Base-by-base conservation (phyloP, 1,139 yeast species). In the Yamadazyma triangularis region DNA sequence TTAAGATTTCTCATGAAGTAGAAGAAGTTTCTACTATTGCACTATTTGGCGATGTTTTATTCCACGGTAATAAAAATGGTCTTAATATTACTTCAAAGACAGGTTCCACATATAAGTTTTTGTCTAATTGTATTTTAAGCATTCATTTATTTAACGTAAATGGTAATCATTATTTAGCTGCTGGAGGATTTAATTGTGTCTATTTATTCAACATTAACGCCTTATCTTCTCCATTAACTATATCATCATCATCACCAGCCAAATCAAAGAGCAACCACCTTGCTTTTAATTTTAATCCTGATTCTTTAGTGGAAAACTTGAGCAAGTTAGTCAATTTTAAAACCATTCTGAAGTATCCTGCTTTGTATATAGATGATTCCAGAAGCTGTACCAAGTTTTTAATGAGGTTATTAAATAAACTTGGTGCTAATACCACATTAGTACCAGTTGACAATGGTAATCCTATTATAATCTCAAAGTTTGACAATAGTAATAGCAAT, bases 311-410 rank as follows among this genome's bases (percentile, higher is more conserved):
- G 25, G 64, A 70, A 20, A 73, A 84, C 4, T 65, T 91, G 36
- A 61, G 70, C 12, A 73, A 72, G 30, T 65, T 83, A 33, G 79
- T 88, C 9, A 60, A 83, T 1, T 88, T 67, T 55, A 77, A 73
- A 44, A 87, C 97, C 0, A 83, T 91, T 8, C 84, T 95, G 9
- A 81, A 81, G 40, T 70, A 70, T 28, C 87, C 86, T 1, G 74
- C 75, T 13, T 52, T 66, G 25, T 79, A 73, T 48, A 70, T 84
- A 46, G 85, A 84, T 41, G 95, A 88, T 27, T 82, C 93, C 6
- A 74, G 96, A 38, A 75, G 82, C 27, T 91, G 98, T 61, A 96
- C 97, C 0, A 79, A 80, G 27, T 85, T 71, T 43, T 57, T 91
- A 36, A 70, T 77, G 23, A 72, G 75, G 35, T 57, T 89, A 18